These are phyloP conservation scores for Linum trigynum DNA, from an alignment of 345 rosid genomes.

Conservation along the genomic window DNA sequence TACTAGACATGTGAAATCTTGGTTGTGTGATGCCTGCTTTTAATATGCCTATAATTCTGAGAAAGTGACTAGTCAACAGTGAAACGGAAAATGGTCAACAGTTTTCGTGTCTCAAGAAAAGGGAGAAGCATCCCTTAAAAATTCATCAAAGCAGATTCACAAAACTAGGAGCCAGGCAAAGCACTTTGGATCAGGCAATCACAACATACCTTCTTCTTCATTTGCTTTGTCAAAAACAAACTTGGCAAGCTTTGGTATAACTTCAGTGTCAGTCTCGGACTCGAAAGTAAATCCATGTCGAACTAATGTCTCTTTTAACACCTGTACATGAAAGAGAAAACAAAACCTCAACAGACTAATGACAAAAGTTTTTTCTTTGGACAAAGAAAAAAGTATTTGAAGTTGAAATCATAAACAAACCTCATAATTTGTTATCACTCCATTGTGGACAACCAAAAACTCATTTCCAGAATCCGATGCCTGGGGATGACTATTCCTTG, in stretches of 20 bases:
- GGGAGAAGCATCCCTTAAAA: not conserved
- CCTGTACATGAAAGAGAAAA: conserved; percentile 33
- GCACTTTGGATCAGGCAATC: not conserved
- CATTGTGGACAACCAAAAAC: conserved; percentile 91
- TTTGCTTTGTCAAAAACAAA: conserved; percentile 80
- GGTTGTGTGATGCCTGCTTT: no score
- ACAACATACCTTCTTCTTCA: conserved; percentile 57
- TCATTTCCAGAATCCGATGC: conserved; percentile 73
- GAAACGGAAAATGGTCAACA: not conserved
- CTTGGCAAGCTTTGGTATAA: conserved; percentile 90
- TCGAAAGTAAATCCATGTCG: conserved; percentile 85
- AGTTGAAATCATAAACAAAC: conserved; percentile 27
- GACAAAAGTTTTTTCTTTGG: not conserved
- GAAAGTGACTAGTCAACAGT: not conserved
- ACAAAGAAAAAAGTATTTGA: not conserved
- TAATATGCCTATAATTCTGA: no score
- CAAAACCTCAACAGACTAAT: not conserved
- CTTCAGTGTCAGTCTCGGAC: conserved; percentile 94
- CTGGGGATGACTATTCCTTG: conserved; percentile 91
- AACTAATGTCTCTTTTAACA: conserved; percentile 57
- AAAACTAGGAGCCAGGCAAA: not conserved
- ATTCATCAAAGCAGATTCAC: not conserved
- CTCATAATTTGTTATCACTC: conserved; percentile 79
- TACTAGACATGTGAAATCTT: no score
- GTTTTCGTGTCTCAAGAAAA: not conserved